Percentiles rank a stretch among this genome's conserved stretches.
phyloP scores from a whole-genome alignment of 495 filamentous ascomycete genomes.

The Neurospora tetrasperma region DNA sequence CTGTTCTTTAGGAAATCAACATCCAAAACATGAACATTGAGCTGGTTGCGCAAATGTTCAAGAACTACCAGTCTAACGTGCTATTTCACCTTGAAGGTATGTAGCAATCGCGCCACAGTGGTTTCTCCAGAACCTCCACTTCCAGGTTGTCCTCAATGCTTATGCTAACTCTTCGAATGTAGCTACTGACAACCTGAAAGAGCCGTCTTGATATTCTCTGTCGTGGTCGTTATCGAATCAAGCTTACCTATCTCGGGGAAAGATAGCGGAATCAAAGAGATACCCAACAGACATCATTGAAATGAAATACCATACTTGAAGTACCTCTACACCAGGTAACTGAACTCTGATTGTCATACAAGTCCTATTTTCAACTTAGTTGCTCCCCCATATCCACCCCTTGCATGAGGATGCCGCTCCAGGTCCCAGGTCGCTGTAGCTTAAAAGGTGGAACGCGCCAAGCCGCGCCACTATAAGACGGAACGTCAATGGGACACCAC shows the following conservation, averaged over 20 bases:
- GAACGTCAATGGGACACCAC: background rate
- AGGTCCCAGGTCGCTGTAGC: background rate
- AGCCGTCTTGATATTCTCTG: constrained; percentile 48
- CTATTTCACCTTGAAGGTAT: constrained; percentile 92
- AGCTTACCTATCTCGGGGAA: background rate
- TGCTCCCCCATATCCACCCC: background rate
- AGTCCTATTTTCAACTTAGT: background rate
- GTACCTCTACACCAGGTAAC: background rate
- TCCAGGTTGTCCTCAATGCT: background rate
- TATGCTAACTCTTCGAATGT: background rate
- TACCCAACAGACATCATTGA: background rate
- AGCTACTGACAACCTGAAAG: constrained; percentile 82
- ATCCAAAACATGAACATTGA: constrained; percentile 98
- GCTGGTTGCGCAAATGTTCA: constrained; percentile 98
- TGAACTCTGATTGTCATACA: background rate
- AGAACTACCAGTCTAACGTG: constrained; percentile 98
- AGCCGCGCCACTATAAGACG: background rate
- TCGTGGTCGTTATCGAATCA: background rate
- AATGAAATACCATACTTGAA: background rate
- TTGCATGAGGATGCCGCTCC: background rate
- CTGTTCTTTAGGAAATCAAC: constrained; percentile 72
- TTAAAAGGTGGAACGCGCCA: background rate
- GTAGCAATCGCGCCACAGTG: constrained; percentile 8
- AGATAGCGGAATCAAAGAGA: background rate
- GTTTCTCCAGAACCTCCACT: background rate